Base-by-base conservation (phyloP, 1,284 basidiomycete species). In the Marasmius sp. region DNA sequence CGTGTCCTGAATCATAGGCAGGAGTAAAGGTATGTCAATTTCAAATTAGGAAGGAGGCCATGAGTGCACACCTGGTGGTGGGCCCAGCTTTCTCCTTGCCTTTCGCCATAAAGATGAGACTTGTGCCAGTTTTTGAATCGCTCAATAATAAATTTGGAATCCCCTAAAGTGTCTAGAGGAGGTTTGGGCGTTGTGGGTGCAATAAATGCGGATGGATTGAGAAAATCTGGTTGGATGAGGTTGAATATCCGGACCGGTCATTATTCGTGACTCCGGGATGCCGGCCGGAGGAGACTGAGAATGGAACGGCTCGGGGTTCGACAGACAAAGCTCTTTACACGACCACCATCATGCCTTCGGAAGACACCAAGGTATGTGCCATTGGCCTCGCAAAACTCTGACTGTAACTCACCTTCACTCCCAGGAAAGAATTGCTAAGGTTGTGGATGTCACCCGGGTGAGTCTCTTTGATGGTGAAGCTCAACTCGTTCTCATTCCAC, bases 391-490 rank as follows among this genome's bases (percentile, higher is more conserved):
- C n/a, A 43, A 4, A 38, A 36, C 38, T 6, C 50, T 37, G 58
- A 58, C 2, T 65, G 22, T 48, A 58, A 43, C 61, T 18, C 22
- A 58, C 55, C 18, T 50, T 57, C 47, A 12, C 47, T 62, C 4
- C 53, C 64, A 94, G 92, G 92, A 94, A 79, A 83, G 89, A 75
- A 88, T 94, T 70, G 80, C 84, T 67, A 93, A 91, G 73, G 83
- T 85, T 63, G 80, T 94, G 69, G 92, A 94, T 72, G 69, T 94
- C 65, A 85, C 88, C 67, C 89, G 91, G 67, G 92, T 93, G 80
- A 65, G 89, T 84, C 49, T 63, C 62, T 60, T 27, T 7, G 38
- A 60, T 57, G 20, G 51, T 57, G 57, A 59, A 36, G 55, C 56
- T 54, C 57, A 34, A 34, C 43, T 54, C 34, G 65, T 58, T 36